These are phyloP conservation scores for Circinella umbellata DNA, from an alignment of 371 early-diverging fungal species.

Conservation along the genomic window DNA sequence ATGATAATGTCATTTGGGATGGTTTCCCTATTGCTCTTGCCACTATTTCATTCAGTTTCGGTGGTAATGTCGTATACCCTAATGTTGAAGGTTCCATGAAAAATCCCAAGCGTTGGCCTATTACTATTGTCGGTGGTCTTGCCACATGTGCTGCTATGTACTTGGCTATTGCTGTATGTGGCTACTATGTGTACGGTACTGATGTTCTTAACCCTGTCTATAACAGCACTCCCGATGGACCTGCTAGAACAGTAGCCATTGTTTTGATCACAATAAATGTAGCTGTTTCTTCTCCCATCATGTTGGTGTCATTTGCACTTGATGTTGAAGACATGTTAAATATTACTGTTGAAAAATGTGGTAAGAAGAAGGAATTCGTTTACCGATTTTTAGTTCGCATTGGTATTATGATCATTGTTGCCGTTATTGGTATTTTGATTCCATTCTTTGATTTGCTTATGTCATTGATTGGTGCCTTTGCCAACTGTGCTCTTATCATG, in stretches of 20 bases:
- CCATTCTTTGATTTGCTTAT: conserved; percentile 84
- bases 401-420: conserved; percentile 51
- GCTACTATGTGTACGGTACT: conserved; percentile 83
- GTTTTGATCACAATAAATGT: conserved; percentile 83
- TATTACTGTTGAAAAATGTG: conserved; percentile 48
- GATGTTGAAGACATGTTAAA: conserved; percentile 69
- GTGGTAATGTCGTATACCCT: conserved; percentile 83
- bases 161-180: conserved; percentile 71
- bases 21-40: conserved; percentile 63
- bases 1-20: conserved; percentile 48
- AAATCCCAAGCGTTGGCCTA: conserved; percentile 75
- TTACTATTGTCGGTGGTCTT: conserved; percentile 68
- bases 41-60: conserved; percentile 78
- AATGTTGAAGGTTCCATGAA: conserved; percentile 87
- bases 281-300: conserved; percentile 78
- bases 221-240: conserved; percentile 68
- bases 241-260: conserved; percentile 65
- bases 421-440: conserved; percentile 69
- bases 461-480: conserved; percentile 82
- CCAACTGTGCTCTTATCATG: conserved; percentile 80
- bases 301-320: conserved; percentile 78
- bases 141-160: conserved; percentile 77
- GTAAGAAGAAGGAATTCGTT: conserved; percentile 56
- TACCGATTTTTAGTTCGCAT: conserved; percentile 65
- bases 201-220: conserved; percentile 75